A percentile compares a stretch with the other conserved stretches of the same genome.
These are phyloP conservation scores for Paramecium tetraurelia DNA, from an alignment of 73 alveolate genomes.

Conservation along the genomic window DNA sequence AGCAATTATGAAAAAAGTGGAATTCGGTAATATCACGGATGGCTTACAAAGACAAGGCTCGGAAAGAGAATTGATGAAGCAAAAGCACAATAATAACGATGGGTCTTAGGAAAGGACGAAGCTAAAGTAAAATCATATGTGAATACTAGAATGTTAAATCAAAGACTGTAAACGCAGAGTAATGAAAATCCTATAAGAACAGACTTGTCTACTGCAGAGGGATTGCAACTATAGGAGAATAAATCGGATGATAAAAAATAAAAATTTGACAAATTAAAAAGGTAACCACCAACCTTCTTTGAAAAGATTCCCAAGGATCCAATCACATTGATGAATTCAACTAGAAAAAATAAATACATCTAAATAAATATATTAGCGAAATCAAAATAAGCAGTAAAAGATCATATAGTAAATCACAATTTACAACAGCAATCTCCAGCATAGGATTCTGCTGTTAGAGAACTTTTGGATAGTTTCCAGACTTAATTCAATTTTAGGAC, in stretches of 20 bases:
- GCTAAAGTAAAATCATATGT: neutral
- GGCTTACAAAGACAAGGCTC: neutral
- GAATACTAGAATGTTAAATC: neutral
- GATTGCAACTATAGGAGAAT: neutral
- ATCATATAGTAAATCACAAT: neutral
- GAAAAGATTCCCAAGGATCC: constrained; percentile 33
- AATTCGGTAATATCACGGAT: neutral
- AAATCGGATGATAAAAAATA: neutral
- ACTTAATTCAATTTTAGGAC: constrained; percentile 24
- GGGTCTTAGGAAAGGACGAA: neutral
- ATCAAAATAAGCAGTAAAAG: constrained; percentile 7
- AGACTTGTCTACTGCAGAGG: constrained; percentile 10
- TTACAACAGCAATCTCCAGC: neutral
- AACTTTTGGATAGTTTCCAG: constrained; percentile 10
- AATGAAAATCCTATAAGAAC: neutral
- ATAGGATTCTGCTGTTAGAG: constrained; percentile 46
- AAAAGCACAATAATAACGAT: neutral
- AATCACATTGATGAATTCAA: constrained; percentile 3
- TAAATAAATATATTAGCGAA: neutral
- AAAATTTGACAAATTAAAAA: neutral
- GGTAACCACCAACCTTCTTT: constrained; percentile 39
- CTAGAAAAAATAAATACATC: neutral
- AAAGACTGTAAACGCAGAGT: neutral
- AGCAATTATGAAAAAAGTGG: neutral
- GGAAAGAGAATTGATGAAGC: neutral